Evolutionary conservation across 306 rosid species (phyloP), one percentile per base, ranked within the genome.

Genomic region (Castanopsis chinensis): DNA sequence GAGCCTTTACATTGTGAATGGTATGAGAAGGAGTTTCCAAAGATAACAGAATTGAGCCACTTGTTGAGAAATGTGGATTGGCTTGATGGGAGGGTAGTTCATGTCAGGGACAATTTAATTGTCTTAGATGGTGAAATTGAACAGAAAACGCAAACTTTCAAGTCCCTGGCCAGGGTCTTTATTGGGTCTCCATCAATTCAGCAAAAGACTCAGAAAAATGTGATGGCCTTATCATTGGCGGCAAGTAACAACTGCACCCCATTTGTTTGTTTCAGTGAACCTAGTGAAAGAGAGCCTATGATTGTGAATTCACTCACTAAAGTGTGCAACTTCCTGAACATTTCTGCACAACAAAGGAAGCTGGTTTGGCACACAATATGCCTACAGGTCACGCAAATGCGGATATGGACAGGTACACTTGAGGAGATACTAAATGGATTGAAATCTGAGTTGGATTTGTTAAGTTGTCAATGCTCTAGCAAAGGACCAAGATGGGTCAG

Each of bases 341-440:
- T 92, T 28, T 57, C 98, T 76, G 92, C 96, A 25, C 99, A 95
- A 56, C 99, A 95, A 60, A 89, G 94, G 83, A 93, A 92, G 86
- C 9, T 79, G n/a, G 88, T 93, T 58, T 96, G 97, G 33, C 68
- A 77, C 14, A 86, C 79, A 56, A 79, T 88, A 52, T 78, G 85
- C 85, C 90, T 86, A 0, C 97, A 91, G 81, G 92, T 91, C 21
- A 91, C 98, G 0, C 94, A 92, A 28, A 91, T 92, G 30, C 92
- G 83, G 74, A 87, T 90, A 69, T 95, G 92, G 97, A 86, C 78
- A 0, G 88, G 89, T 41, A 76, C 92, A 41, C 88, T 95, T 28
- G 88, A 85, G 80, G 89, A 82, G 71, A 60, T 88, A 20, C 91
- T 95, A 72, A 82, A 78, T 75, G 87, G 79, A 73, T 80, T 91